Conservation (phyloP, 495 filamentous ascomycete genomes). For the Clohesyomyces aquaticus region DNA sequence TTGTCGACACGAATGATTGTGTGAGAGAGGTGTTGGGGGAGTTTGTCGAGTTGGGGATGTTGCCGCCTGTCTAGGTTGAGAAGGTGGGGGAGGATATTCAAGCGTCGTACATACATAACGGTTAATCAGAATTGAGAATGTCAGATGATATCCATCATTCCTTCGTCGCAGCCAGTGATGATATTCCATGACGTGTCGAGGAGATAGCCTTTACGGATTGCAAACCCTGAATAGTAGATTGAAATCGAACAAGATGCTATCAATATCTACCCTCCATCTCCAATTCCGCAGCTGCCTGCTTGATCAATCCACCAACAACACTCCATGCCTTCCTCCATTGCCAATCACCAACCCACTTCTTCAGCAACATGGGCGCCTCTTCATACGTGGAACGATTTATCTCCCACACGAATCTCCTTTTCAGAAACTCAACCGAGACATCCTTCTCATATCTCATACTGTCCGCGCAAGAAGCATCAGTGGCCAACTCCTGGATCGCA, state of each 20-base stretch:
- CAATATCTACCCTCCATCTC: not conserved
- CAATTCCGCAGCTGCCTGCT: not conserved
- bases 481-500: not conserved
- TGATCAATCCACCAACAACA: not conserved
- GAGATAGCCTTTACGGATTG: too few species aligned
- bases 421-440: not conserved
- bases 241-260: too few species aligned
- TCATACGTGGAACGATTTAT: not conserved
- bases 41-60: conserved; percentile 47
- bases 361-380: not conserved
- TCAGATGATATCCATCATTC: too few species aligned
- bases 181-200: too few species aligned
- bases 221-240: too few species aligned
- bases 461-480: too few species aligned
- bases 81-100: not conserved
- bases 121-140: too few species aligned
- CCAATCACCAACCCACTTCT: not conserved
- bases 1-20: conserved; percentile 49
- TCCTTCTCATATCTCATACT: too few species aligned
- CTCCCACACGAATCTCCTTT: not conserved
- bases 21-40: conserved; percentile 46
- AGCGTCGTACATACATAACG: too few species aligned
- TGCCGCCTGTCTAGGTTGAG: conserved; percentile 32
- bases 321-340: not conserved
- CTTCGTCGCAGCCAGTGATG: too few species aligned